Evolutionary conservation across 805 yeast species (phyloP).

Genomic region (Zygoascus tannicola): DNA sequence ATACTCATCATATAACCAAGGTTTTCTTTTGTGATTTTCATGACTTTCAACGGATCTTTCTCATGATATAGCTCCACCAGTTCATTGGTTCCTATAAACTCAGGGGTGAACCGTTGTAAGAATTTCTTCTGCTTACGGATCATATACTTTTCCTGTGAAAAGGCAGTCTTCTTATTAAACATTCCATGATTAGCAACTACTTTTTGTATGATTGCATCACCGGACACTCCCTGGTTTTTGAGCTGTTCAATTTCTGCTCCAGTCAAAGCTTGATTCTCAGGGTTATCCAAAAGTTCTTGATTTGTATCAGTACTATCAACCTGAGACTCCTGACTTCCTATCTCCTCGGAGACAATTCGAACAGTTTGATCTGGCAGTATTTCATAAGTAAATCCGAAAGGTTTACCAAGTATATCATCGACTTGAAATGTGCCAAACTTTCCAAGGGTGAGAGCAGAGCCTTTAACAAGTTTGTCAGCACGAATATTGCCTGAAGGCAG

Average conservation of each 20-base stretch:
- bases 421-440: constrained; percentile 84
- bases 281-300: constrained; percentile 59
- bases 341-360: constrained; percentile 23
- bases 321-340: constrained; percentile 27
- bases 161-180: constrained; percentile 80
- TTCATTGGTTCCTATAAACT: constrained; percentile 60
- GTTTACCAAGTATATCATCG: constrained; percentile 65
- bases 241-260: constrained; percentile 76
- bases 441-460: constrained; percentile 63
- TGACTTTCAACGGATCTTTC: constrained; percentile 60
- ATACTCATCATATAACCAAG: constrained; percentile 67
- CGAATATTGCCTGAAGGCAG: constrained; percentile 77
- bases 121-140: constrained; percentile 89
- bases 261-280: constrained; percentile 58
- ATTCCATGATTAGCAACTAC: constrained; percentile 78
- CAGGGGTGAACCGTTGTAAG: constrained; percentile 74
- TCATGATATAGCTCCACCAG: constrained; percentile 66
- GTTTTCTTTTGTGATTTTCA: constrained; percentile 80
- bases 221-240: constrained; percentile 64
- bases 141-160: constrained; percentile 85
- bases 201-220: constrained; percentile 68
- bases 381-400: constrained; percentile 86
- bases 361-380: constrained; percentile 44
- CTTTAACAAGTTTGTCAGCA: constrained; percentile 55
- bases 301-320: constrained; percentile 53